Evolutionary conservation across 2,329 filamentous ascomycete genomes (phyloP), one percentile per base, ranked within the genome.

Genomic region (Cordyceps farinosa): DNA sequence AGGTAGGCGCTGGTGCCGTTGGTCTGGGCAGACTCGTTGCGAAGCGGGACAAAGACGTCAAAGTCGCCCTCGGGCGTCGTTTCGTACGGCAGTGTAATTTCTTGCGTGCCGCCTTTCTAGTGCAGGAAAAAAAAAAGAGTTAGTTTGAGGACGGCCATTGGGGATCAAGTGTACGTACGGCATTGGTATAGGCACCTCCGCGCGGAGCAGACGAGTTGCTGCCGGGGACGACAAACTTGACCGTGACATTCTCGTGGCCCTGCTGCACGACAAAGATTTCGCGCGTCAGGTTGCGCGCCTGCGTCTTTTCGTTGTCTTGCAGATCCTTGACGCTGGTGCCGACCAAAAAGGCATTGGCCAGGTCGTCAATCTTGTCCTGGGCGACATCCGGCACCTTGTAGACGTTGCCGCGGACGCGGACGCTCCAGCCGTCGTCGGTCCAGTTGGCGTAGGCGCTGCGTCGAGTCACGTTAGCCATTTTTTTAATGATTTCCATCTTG

Each of bases 211-310:
- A 53, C 22, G 47, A 11, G 22, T 61, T 77, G 48, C 38, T 38
- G 2, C n/a, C 44, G 5, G 48, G 58, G 3, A 61, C 76, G 34
- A 75, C 72, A 64, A 92, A 82, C 65, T 85, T 78, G 67, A 91
- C 82, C 1, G 84, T 82, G 27, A 91, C 58, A n/a, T 61, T 85
- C 50, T 83, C 77, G 67, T 89, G 75, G 47, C 75, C 78, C 74
- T 92, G 89, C 72, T 92, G 90, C 4, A 93, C 82, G n/a, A 92
- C 83, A 68, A 88, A 92, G 59, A 93, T 91, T 56, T 83, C 84
- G 8, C 84, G 81, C 1, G 90, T 93, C 62, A 93, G 70, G 69
- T 93, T 93, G 54, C 90, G 83, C 2, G 90, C 89, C 73, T 92
- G 87, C 2, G 78, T 82, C 71, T 88, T 83, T 71, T 91, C 78